A percentile compares a stretch with the other conserved stretches of the same genome.
phyloP scores from a whole-genome alignment of 73 alveolate species.

The Paraurostyla sp. region DNA sequence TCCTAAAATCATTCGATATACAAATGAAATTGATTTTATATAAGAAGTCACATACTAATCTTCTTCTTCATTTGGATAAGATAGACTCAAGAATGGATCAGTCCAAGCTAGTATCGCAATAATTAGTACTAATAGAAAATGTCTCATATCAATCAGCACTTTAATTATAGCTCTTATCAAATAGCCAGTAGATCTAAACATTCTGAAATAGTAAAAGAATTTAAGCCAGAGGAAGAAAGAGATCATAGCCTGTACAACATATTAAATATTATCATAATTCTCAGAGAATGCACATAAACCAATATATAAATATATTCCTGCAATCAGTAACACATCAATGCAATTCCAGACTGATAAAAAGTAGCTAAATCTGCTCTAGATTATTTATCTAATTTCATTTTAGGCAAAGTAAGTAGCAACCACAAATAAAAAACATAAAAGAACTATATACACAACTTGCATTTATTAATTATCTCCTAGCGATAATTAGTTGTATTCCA shows the following conservation, averaged over 20 bases:
- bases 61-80: neutral
- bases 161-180: neutral
- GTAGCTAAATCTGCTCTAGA: neutral
- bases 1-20: neutral
- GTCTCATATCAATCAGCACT: neutral
- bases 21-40: neutral
- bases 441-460: neutral
- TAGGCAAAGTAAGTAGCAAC: neutral
- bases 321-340: neutral
- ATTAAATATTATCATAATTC: neutral
- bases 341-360: slow-evolving; percentile 16
- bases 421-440: neutral
- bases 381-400: neutral
- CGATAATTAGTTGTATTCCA: neutral
- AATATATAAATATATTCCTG: neutral
- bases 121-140: too few species aligned
- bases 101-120: neutral
- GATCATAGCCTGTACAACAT: neutral
- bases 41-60: neutral
- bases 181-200: neutral
- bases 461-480: neutral
- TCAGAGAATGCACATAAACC: neutral
- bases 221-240: neutral
- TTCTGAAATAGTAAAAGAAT: neutral
- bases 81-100: neutral